Percentiles rank a stretch among this genome's conserved stretches.
Conservation (phyloP, 768 basidiomycete species). For the Tylopilus rubrobrunneus region DNA sequence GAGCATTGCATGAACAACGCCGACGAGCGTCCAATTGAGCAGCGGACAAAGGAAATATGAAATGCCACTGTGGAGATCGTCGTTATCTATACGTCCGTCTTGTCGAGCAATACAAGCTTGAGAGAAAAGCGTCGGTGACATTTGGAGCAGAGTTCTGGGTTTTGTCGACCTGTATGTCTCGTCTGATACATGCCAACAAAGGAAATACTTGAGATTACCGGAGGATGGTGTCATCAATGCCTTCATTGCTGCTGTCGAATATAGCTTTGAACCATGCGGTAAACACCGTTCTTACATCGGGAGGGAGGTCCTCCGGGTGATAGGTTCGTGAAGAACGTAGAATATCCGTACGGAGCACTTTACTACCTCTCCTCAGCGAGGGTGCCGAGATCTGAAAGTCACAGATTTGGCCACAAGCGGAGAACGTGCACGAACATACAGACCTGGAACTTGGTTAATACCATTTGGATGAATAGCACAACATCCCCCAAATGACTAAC, state of each 20-base stretch:
- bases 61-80: constrained; percentile 67
- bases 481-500: constrained; percentile 74
- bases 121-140: constrained; percentile 64
- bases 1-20: constrained; percentile 61
- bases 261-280: constrained; percentile 70
- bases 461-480: constrained; percentile 70
- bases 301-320: constrained; percentile 37
- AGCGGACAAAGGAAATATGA: constrained; percentile 73
- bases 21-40: constrained; percentile 77
- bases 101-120: constrained; percentile 51
- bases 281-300: constrained; percentile 44
- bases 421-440: constrained; percentile 15
- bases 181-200: constrained; percentile 1
- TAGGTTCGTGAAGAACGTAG: constrained; percentile 47
- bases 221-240: constrained; percentile 77
- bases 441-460: constrained; percentile 63
- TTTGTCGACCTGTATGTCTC: constrained; percentile 55
- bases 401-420: background rate
- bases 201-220: constrained; percentile 37
- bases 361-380: constrained; percentile 43
- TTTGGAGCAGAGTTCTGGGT: constrained; percentile 61
- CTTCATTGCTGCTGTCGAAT: constrained; percentile 73
- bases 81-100: constrained; percentile 58
- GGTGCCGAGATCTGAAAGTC: constrained; percentile 46
- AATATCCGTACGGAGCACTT: constrained; percentile 47